phyloP scores from a whole-genome alignment of 73 alveolate species.

The Uronychia setigera region DNA sequence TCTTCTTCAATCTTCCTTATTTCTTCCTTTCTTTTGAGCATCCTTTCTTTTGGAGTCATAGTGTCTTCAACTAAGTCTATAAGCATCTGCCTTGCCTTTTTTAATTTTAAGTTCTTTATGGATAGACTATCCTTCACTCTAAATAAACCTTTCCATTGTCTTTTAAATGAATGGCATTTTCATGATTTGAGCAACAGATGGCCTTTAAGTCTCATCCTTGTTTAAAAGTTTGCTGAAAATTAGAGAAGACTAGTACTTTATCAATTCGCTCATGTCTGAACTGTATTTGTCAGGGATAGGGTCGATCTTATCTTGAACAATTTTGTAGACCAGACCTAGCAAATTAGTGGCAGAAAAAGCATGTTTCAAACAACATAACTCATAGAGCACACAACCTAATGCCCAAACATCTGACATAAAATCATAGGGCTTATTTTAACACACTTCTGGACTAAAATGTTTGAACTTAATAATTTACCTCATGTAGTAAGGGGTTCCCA shows the following conservation, averaged over 20 bases:
- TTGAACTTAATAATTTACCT: constrained; percentile 1
- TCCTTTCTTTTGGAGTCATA: constrained; percentile 57
- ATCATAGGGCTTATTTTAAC: constrained; percentile 95
- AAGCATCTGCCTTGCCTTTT: neutral
- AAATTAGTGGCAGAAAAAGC: constrained; percentile 96
- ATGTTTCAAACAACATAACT: constrained; percentile 92
- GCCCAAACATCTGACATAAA: constrained; percentile 98
- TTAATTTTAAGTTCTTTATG: constrained; percentile 6
- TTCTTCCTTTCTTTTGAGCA: constrained; percentile 51
- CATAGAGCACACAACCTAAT: constrained; percentile 97
- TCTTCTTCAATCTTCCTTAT: constrained; percentile 36
- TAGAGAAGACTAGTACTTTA: no score
- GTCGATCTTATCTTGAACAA: constrained; percentile 80
- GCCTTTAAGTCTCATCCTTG: constrained; percentile 79
- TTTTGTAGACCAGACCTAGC: constrained; percentile 85
- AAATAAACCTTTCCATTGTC: neutral
- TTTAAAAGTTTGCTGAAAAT: no score
- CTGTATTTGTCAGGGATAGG: constrained; percentile 88
- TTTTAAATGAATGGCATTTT: constrained; percentile 66
- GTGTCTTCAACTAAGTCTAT: neutral
- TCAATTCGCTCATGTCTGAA: constrained; percentile 73
- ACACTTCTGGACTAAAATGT: constrained; percentile 79
- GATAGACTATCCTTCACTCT: neutral
- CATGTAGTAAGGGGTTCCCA: constrained; percentile 83
- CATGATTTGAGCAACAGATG: constrained; percentile 75